Base-by-base conservation (phyloP, 1,284 basidiomycete species). In the Rhodotorula sp. region DNA sequence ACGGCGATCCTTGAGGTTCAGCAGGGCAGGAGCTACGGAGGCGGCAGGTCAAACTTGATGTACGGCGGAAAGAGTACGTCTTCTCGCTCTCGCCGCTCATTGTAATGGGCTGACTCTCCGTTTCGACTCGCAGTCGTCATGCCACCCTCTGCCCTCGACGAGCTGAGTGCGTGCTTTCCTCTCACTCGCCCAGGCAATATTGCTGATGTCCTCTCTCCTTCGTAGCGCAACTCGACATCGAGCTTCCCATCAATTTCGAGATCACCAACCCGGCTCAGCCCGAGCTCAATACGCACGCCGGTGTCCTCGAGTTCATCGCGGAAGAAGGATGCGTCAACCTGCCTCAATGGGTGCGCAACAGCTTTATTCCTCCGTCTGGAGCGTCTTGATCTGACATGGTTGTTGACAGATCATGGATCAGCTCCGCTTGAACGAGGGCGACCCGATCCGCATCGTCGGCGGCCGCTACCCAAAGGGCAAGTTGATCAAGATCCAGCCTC, bases 231-330 rank as follows among this genome's bases (percentile, higher is more conserved):
- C 85, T 98, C 64, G 95, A 99, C 79, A 86, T 99, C 62, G 90
- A 93, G 72, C 87, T 87, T 0, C 96, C 96, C 0, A 98, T 94
- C 93, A 92, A 91, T 82, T 99, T 99, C 81, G 89, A 96, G 77
- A 85, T 99, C 58, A 89, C 91, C 63, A 97, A 96, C 81, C 92
- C 94, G 1, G 81, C 86, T 56, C 93, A 94, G 79, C 84, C 90
- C 20, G 89, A 90, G 20, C 88, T 90, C 27, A 79, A 80, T 57
- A 99, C 96, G 1, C 93, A 99, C 79, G 90, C 90, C 1, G 96
- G 96, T 84, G 96, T 99, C 24, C 86, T 99, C 55, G 96, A 99
- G 80, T 99, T 99, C 81, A 98, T 98, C 74, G 95, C 96, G 1
- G 91, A 97, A 67, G 94, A 98, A 80, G 96, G 96, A 22, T 86